A percentile compares a stretch with the other conserved stretches of the same genome.
Evolutionary conservation across 2,329 filamentous ascomycete genomes (phyloP).

Genomic region (Colletotrichum lupini): DNA sequence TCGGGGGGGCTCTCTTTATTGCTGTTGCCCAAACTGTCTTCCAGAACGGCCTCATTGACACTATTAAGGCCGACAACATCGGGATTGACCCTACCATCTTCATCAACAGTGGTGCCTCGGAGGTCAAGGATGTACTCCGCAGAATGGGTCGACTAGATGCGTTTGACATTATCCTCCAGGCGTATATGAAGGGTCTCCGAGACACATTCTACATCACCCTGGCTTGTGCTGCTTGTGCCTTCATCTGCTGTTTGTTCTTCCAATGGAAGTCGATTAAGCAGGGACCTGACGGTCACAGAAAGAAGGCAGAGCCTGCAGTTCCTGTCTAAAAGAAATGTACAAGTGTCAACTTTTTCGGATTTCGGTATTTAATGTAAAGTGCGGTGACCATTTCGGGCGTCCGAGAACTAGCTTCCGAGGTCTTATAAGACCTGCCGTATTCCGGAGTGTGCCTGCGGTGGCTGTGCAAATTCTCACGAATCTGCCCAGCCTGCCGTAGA

Average conservation of each 20-base stretch:
- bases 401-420: no score
- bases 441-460: not conserved
- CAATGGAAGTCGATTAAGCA: constrained; percentile 53
- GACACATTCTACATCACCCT: constrained; percentile 64
- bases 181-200: constrained; percentile 62
- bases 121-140: constrained; percentile 42
- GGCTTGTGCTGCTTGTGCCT: constrained; percentile 53
- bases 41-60: constrained; percentile 68
- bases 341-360: no score
- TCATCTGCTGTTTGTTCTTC: constrained; percentile 55
- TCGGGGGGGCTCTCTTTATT: constrained; percentile 75
- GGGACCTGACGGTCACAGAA: no score
- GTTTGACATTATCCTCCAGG: constrained; percentile 54
- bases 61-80: constrained; percentile 47
- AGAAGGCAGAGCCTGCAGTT: no score
- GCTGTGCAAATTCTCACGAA: not conserved
- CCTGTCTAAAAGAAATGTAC: no score
- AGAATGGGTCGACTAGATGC: constrained; percentile 56
- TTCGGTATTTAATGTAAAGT: no score
- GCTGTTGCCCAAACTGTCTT: constrained; percentile 75
- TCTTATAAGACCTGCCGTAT: not conserved
- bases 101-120: constrained; percentile 56
- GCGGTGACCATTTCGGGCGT: no score
- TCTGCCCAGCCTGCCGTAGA: not conserved
- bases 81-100: constrained; percentile 59